Conservation (phyloP, 2,329 filamentous ascomycete species). For the Fusarium pininemorale region DNA sequence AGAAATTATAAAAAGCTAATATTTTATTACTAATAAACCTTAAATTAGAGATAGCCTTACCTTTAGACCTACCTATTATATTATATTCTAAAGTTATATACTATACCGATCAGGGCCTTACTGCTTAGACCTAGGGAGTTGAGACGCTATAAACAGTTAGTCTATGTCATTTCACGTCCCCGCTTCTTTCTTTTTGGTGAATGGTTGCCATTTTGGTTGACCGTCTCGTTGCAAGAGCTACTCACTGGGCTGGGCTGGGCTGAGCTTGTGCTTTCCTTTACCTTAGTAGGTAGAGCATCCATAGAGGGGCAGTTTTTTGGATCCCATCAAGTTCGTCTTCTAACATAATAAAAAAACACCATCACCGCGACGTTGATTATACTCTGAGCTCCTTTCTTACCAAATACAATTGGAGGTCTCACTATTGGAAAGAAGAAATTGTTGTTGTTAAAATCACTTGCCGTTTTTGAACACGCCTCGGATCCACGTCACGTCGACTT, state of each 20-base stretch:
- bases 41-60: too few relatives aligned
- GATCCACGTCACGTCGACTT: conserved; percentile 31
- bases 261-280: conserved; percentile 7
- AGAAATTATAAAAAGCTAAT: too few relatives aligned
- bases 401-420: background rate
- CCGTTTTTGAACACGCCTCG: conserved; percentile 20
- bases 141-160: background rate
- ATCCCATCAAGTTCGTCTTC: conserved; percentile 23
- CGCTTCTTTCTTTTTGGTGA: conserved; percentile 20
- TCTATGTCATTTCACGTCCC: conserved; percentile 10
- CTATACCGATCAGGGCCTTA: too few relatives aligned
- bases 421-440: background rate
- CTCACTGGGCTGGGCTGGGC: conserved; percentile 16
- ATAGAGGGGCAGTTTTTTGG: conserved; percentile 31
- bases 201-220: conserved; percentile 30
- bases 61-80: too few relatives aligned
- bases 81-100: too few relatives aligned
- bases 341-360: conserved; percentile 19
- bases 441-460: background rate
- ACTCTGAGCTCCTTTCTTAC: background rate
- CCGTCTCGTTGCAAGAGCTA: conserved; percentile 27
- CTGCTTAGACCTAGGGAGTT: background rate
- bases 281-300: conserved; percentile 31
- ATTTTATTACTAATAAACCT: too few relatives aligned
- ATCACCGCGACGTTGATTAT: background rate